A percentile compares a stretch with the other conserved stretches of the same genome.
Conservation (phyloP, 129 eudicot species). For the Helianthus tuberosus region DNA sequence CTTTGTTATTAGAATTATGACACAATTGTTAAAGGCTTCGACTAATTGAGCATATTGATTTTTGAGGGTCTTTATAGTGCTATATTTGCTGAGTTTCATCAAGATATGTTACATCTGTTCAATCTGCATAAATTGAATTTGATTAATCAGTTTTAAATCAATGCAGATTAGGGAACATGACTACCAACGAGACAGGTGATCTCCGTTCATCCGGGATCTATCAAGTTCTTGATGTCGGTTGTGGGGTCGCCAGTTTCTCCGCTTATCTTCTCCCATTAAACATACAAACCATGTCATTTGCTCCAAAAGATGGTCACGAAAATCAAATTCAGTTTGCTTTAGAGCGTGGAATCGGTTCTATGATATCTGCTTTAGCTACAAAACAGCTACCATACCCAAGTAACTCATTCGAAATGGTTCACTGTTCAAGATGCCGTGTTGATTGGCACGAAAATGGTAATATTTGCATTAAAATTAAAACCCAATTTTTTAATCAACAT, state of each 20-base stretch:
- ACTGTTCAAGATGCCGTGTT: constrained; percentile 98
- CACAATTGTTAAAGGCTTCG: background rate
- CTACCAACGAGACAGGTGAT: constrained; percentile 84
- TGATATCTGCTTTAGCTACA: constrained; percentile 92
- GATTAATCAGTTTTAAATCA: background rate
- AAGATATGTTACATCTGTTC: background rate
- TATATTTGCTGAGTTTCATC: background rate
- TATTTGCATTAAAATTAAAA: constrained; percentile 10
- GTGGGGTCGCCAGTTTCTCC: constrained; percentile 98
- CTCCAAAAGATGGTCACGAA: constrained; percentile 99
- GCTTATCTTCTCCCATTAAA: constrained; percentile 90
- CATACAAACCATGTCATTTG: constrained; percentile 96
- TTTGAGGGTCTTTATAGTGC: background rate
- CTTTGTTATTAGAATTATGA: background rate
- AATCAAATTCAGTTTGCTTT: constrained; percentile 98
- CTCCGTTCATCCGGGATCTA: constrained; percentile 80
- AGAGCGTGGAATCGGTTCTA: constrained; percentile 93
- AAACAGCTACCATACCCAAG: constrained; percentile 97
- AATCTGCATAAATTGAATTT: background rate
- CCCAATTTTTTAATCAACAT: background rate
- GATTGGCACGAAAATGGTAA: constrained; percentile 97
- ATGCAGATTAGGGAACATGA: constrained; percentile 97
- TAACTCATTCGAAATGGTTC: constrained; percentile 93
- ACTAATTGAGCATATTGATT: constrained; percentile 5
- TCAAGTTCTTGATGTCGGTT: constrained; percentile 97